Evolutionary conservation across 345 rosid genomes (phyloP), one percentile per base, ranked within the genome.

Genomic region (Bruguiera gymnorhiza): DNA sequence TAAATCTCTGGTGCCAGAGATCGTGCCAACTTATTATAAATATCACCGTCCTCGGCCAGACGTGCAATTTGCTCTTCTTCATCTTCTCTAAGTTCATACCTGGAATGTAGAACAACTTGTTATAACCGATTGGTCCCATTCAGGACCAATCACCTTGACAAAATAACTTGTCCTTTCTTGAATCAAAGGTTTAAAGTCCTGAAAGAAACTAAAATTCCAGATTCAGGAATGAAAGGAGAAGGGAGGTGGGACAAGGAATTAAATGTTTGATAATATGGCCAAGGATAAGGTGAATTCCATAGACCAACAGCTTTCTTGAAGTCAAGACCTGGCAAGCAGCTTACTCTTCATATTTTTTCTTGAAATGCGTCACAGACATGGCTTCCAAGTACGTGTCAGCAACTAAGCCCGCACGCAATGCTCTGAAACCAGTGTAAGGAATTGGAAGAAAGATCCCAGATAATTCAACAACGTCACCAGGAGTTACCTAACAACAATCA

Each of bases 331-430:
- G 21, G 55, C 57, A 65, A 74, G 63, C 9, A 63, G 72, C 92
- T 88, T 86, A 95, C 99, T 95, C 94, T 70, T 95, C 99, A 57
- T 95, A 95, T 92, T 84, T 92, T 76, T 87, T 95, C 94, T 92
- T 92, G 86, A 89, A 92, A 76, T 95, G 96, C 68, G 83, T 83
- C 61, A 92, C 91, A 63, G 97, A 83, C 89, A 90, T 92, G 68
- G 88, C 92, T 82, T 95, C 98, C 81, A 95, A 81, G 70, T 85
- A 95, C 18, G 98, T 92, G 76, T 92, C 98, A 26, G 99, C 98
- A 76, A 95, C 97, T 80, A 95, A 86, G 61, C 99, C 99, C 80
- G 99, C 99, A 74, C 92, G 94, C 77, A 95, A 76, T 75, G 97
- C 98, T 86, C 88, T 90, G 73, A 92, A 95, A 64, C 99, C 97